phyloP scores from a whole-genome alignment of 768 basidiomycete species.

The Rhodotorula taiwanensis region DNA sequence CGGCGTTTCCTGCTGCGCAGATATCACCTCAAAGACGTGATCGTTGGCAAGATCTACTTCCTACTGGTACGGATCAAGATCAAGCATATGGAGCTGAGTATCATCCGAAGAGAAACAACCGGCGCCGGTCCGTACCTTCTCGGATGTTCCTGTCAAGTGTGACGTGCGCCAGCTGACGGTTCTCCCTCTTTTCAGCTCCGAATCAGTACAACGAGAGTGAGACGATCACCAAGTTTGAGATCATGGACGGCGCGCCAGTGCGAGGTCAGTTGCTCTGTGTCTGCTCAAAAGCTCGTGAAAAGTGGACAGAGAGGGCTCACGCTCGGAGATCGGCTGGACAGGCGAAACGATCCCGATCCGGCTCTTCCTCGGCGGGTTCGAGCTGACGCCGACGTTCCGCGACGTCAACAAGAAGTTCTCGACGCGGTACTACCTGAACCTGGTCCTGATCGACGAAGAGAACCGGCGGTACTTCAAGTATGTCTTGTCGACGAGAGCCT shows the following conservation, averaged over 20 bases:
- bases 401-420: conserved; percentile 99
- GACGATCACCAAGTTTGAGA: conserved; percentile 98
- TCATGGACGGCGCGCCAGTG: conserved; percentile 98
- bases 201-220: conserved; percentile 99
- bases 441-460: conserved; percentile 96
- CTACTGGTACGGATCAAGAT: conserved; percentile 96
- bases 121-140: conserved; percentile 52
- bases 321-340: too few species aligned
- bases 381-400: conserved; percentile 95
- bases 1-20: conserved; percentile 48
- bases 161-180: background rate
- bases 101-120: conserved; percentile 94
- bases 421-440: conserved; percentile 90
- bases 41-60: conserved; percentile 99
- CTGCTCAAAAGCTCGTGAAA: too few species aligned
- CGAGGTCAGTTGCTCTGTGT: conserved; percentile 56
- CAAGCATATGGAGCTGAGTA: conserved; percentile 98
- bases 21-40: conserved; percentile 97
- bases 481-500: background rate
- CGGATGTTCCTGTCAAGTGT: background rate
- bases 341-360: conserved; percentile 98
- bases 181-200: conserved; percentile 53
- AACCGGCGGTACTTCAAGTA: conserved; percentile 90
- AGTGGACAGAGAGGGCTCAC: too few species aligned
- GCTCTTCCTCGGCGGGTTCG: conserved; percentile 94